Evolutionary conservation across 306 rosid species (phyloP).

Genomic region (Quercus parvula): DNA sequence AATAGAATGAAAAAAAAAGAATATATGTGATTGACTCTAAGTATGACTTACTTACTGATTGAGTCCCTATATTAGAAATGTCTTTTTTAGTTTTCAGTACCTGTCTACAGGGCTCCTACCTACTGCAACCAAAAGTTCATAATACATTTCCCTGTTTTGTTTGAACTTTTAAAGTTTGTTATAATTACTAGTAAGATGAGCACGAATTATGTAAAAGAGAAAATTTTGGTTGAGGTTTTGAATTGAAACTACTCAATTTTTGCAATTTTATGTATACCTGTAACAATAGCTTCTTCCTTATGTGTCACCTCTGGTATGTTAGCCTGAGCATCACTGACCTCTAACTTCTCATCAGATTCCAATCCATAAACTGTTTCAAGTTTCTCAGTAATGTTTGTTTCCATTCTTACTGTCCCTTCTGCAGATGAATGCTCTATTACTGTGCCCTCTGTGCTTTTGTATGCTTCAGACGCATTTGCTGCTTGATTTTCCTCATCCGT

Average conservation of each 20-base stretch:
- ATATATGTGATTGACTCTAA: background rate
- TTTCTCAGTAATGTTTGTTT: conserved; percentile 16
- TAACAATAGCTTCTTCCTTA: background rate
- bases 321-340: background rate
- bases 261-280: background rate
- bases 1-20: too few species aligned
- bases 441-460: conserved; percentile 1
- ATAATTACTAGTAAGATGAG: background rate
- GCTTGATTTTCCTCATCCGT: conserved; percentile 12
- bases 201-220: background rate
- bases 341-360: conserved; percentile 1
- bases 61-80: background rate
- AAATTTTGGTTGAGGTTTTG: background rate
- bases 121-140: background rate
- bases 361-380: background rate
- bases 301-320: conserved; percentile 3
- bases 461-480: conserved; percentile 13
- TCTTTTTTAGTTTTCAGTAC: background rate
- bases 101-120: background rate
- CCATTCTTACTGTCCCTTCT: conserved; percentile 6
- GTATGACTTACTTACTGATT: background rate
- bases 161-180: background rate
- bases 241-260: conserved; percentile 3
- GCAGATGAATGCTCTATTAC: background rate
- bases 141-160: background rate